Evolutionary conservation across 441 rosid species (phyloP).

Genomic region (Corymbia citriodora): DNA sequence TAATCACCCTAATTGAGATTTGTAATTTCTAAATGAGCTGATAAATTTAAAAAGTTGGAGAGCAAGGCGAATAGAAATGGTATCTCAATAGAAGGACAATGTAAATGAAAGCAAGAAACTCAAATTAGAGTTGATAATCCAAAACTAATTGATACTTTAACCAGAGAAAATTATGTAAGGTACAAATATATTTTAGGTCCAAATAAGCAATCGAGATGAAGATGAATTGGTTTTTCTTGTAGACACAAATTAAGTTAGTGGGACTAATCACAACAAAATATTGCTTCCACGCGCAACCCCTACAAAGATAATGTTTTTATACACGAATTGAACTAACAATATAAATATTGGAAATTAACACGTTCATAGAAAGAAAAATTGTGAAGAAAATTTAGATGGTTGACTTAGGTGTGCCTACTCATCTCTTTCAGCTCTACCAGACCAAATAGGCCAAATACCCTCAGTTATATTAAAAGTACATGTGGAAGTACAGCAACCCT

Average conservation of each 20-base stretch:
- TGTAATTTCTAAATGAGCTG: background rate
- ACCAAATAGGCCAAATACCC: too few species aligned
- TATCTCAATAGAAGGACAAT: too few species aligned
- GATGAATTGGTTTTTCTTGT: background rate
- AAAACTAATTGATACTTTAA: background rate
- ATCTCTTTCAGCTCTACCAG: background rate
- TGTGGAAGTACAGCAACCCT: background rate
- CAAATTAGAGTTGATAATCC: too few species aligned
- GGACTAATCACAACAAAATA: background rate
- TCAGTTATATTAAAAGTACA: background rate
- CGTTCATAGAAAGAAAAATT: background rate
- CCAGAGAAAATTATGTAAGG: background rate
- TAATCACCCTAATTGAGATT: background rate
- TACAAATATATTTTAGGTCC: background rate
- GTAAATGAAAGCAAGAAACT: too few species aligned
- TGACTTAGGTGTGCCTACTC: background rate
- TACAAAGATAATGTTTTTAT: background rate
- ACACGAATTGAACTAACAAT: background rate
- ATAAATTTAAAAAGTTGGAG: background rate
- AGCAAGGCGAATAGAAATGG: background rate
- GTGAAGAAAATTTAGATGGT: background rate
- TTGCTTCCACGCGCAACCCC: background rate
- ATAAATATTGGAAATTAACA: background rate
- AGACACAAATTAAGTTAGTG: background rate
- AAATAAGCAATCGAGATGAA: background rate